A percentile compares a stretch with the other conserved stretches of the same genome.
phyloP scores from a whole-genome alignment of 768 basidiomycete species.

The Psilocybe subaeruginosa region DNA sequence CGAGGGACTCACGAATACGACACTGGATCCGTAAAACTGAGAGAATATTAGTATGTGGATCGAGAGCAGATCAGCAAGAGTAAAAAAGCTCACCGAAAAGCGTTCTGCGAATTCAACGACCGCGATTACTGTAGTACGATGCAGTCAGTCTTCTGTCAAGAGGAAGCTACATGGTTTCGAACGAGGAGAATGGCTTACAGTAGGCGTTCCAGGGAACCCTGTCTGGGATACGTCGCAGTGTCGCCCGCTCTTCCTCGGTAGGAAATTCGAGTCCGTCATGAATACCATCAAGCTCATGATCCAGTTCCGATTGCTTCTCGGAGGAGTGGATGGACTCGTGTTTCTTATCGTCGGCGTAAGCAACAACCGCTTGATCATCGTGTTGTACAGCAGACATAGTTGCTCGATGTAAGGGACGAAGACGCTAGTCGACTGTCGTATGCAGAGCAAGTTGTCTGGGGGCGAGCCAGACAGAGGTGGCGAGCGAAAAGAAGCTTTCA shows the following conservation, averaged over 20 bases:
- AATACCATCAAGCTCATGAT: conserved; percentile 31
- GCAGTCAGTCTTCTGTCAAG: not conserved
- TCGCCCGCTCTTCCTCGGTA: conserved; percentile 59
- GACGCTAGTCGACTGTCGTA: not conserved
- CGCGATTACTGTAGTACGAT: conserved; percentile 53
- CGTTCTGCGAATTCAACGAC: conserved; percentile 73
- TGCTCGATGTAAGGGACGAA: not conserved
- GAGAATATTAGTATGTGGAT: not conserved
- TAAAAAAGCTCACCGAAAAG: conserved; percentile 54
- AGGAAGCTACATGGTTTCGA: conserved; percentile 1
- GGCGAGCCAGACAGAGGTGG: not conserved
- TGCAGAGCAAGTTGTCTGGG: conserved; percentile 1
- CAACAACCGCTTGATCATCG: conserved; percentile 18
- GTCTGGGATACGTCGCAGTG: conserved; percentile 65
- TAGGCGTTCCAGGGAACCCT: conserved; percentile 60
- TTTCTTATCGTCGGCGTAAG: conserved; percentile 21
- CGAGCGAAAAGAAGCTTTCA: conserved; percentile 15
- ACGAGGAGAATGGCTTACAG: conserved; percentile 32
- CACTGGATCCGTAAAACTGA: conserved; percentile 48
- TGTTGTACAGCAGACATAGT: conserved; percentile 26
- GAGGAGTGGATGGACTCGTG: conserved; percentile 10
- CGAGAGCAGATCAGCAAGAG: not conserved
- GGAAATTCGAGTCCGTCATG: conserved; percentile 65
- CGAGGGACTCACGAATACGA: conserved; percentile 46
- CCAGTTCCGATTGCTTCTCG: conserved; percentile 19